phyloP scores from a whole-genome alignment of 768 basidiomycete genomes.

The Rhodotorula toruloides region DNA sequence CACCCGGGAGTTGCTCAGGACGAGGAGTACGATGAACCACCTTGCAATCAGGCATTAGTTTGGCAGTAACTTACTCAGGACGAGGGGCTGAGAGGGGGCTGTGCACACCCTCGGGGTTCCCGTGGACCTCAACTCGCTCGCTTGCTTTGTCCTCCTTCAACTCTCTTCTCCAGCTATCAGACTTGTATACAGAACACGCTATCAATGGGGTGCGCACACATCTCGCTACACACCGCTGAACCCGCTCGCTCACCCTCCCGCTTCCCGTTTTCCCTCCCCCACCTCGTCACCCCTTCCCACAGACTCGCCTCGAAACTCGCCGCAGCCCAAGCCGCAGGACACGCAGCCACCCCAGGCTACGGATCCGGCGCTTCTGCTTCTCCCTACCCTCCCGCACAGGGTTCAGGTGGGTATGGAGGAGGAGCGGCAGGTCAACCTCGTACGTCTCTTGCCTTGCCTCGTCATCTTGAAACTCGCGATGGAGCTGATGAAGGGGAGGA shows the following conservation, averaged over 20 bases:
- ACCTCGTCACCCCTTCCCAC: background rate
- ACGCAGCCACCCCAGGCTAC: constrained; percentile 27
- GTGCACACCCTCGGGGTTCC: background rate
- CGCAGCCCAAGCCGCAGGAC: constrained; percentile 22
- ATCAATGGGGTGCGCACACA: background rate
- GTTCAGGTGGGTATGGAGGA: too few relatives aligned
- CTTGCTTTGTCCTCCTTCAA: background rate
- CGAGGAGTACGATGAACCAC: background rate
- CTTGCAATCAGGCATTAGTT: too few relatives aligned
- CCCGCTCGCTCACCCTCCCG: background rate
- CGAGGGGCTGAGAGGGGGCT: too few relatives aligned
- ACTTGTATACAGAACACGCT: background rate
- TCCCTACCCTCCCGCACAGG: constrained; percentile 12
- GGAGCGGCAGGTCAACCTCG: background rate
- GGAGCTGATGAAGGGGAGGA: too few relatives aligned
- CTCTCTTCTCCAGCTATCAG: background rate
- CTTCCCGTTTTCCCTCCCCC: background rate
- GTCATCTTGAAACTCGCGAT: too few relatives aligned
- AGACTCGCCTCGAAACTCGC: constrained; percentile 37
- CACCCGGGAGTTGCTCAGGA: too few relatives aligned
- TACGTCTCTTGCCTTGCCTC: too few relatives aligned
- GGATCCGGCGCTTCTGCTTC: background rate
- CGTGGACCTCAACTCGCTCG: background rate
- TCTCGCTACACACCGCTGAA: background rate
- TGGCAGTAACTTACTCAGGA: too few relatives aligned